Evolutionary conservation across 768 basidiomycete genomes (phyloP).

Genomic region (Phaffia australis): DNA sequence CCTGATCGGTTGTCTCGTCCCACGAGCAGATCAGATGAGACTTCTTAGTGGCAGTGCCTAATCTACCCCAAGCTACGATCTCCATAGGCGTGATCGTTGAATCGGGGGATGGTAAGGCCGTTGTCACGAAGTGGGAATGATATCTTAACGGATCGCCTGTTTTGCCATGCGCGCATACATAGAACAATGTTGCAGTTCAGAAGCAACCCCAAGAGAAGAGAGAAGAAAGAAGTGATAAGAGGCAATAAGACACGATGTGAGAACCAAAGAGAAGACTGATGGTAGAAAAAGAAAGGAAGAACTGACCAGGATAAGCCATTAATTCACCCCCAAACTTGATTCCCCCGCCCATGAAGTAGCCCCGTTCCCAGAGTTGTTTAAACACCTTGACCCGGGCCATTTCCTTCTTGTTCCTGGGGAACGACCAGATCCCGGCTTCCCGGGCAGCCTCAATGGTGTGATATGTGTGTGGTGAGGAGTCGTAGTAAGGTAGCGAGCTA

Average conservation of each 20-base stretch:
- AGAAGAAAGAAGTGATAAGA: background rate
- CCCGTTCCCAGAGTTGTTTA: conserved; percentile 66
- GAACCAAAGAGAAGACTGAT: background rate
- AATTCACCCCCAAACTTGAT: conserved; percentile 95
- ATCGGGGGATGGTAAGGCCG: conserved; percentile 55
- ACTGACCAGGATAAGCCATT: conserved; percentile 83
- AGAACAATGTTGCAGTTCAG: too few relatives aligned
- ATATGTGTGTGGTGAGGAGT: conserved; percentile 41
- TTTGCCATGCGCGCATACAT: background rate
- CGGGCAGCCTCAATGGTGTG: conserved; percentile 52
- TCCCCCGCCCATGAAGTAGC: conserved; percentile 77
- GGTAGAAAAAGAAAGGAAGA: background rate
- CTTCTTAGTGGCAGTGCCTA: conserved; percentile 97
- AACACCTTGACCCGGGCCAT: conserved; percentile 71
- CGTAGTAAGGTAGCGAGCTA: conserved; percentile 58
- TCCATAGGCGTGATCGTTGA: conserved; percentile 71
- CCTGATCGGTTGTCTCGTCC: conserved; percentile 47
- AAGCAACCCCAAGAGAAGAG: too few relatives aligned
- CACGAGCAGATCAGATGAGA: conserved; percentile 81
- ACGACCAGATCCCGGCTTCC: conserved; percentile 63
- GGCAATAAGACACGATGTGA: background rate
- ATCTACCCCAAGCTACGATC: conserved; percentile 83
- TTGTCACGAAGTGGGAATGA: conserved; percentile 89
- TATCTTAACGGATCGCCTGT: conserved; percentile 87
- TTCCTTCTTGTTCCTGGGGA: conserved; percentile 55